Evolutionary conservation across 768 basidiomycete genomes (phyloP).

Genomic region (Xerocomus brunneocitrinus): DNA sequence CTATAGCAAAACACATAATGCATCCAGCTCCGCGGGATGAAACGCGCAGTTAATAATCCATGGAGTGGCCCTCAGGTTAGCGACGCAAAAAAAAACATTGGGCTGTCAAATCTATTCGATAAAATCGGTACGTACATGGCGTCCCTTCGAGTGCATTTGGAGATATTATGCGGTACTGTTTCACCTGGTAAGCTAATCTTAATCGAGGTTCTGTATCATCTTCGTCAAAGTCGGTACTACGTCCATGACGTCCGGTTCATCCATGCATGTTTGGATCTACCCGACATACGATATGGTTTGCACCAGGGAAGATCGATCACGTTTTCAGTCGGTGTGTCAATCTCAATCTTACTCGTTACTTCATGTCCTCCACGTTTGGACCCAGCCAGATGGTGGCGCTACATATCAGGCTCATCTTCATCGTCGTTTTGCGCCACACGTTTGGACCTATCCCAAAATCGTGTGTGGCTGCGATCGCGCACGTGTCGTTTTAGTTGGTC

Average conservation of each 20-base stretch:
- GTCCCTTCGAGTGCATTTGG: no score
- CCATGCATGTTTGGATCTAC: neutral
- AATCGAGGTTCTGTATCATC: no score
- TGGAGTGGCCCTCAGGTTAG: no score
- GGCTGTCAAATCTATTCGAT: no score
- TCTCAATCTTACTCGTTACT: neutral
- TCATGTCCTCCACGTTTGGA: neutral
- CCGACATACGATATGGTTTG: neutral
- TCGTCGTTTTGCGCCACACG: neutral
- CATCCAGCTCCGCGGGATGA: no score
- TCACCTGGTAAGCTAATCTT: neutral
- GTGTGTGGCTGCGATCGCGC: no score
- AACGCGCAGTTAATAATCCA: no score
- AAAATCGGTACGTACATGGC: no score
- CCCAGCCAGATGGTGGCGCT: neutral
- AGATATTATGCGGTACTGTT: neutral
- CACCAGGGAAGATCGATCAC: neutral
- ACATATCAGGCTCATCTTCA: neutral
- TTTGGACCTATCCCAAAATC: neutral
- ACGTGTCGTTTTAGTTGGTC: no score
- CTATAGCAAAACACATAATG: no score
- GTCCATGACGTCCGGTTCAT: neutral
- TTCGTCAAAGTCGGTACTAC: neutral
- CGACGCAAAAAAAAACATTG: no score
- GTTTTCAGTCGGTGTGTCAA: neutral